These are phyloP conservation scores for Gaeumannomyces tritici DNA, from an alignment of 2,329 filamentous ascomycete species.

Conservation along the genomic window DNA sequence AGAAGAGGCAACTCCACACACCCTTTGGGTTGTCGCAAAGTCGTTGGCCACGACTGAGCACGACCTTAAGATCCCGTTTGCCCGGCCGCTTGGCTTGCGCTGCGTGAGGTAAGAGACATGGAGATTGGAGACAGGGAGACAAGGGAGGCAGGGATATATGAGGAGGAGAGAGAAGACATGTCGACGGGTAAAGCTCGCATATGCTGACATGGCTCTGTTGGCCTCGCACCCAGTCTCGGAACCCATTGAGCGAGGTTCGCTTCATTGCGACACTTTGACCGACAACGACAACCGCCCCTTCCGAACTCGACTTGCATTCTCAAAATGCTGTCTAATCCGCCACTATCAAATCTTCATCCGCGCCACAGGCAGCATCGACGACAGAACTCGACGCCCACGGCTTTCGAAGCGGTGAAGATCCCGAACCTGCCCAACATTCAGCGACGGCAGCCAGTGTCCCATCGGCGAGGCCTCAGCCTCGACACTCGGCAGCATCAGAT, in stretches of 20 bases:
- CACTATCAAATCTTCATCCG: conserved; percentile 60
- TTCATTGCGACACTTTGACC: conserved; percentile 30
- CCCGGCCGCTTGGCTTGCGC: conserved; percentile 77
- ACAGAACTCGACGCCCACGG: conserved; percentile 76
- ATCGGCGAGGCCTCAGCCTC: conserved; percentile 78
- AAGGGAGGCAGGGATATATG: too few relatives aligned
- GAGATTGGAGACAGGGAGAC: not conserved
- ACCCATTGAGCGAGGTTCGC: conserved; percentile 31
- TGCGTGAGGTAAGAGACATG: conserved; percentile 58
- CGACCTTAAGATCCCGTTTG: conserved; percentile 30
- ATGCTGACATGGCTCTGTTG: not conserved
- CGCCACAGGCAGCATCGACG: conserved; percentile 71
- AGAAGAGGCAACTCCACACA: not conserved
- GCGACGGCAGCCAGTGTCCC: conserved; percentile 36
- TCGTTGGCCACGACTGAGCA: conserved; percentile 37
- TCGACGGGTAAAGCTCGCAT: conserved; percentile 6
- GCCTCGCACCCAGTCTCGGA: conserved; percentile 16
- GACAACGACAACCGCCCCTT: conserved; percentile 15
- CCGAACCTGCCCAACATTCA: conserved; percentile 52
- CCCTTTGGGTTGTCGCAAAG: conserved; percentile 18
- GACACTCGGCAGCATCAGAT: conserved; percentile 59
- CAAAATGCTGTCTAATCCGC: conserved; percentile 30
- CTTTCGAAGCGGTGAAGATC: conserved; percentile 67
- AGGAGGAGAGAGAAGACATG: conserved; percentile 15
- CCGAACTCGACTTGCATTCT: conserved; percentile 18